Evolutionary conservation across 176 grass and related monocot species (phyloP).

Genomic region (Oryza meyeriana): DNA sequence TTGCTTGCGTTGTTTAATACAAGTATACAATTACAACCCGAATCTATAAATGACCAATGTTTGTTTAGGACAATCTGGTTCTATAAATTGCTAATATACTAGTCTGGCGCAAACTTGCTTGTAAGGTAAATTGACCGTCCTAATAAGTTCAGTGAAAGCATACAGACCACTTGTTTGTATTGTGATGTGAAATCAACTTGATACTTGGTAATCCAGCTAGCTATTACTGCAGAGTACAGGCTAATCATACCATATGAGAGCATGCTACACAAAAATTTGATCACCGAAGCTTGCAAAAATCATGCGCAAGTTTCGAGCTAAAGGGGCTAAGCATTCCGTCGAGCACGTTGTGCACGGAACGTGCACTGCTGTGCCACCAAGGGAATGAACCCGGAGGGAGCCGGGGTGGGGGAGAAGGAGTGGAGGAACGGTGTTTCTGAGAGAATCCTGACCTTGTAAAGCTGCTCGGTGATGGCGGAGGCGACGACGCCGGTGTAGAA

Average conservation of each 20-base stretch:
- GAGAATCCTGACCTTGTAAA: conserved; percentile 58
- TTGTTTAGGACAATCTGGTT: background rate
- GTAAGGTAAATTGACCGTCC: background rate
- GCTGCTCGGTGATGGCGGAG: conserved; percentile 83
- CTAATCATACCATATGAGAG: background rate
- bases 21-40: too few relatives aligned
- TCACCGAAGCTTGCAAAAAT: background rate
- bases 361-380: background rate
- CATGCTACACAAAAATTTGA: background rate
- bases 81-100: background rate
- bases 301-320: background rate
- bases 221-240: background rate
- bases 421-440: background rate
- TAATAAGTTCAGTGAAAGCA: background rate
- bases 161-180: background rate
- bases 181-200: background rate
- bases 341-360: background rate
- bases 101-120: background rate
- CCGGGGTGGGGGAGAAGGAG: background rate
- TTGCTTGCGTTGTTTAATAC: background rate
- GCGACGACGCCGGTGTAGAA: conserved; percentile 92
- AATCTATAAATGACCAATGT: background rate
- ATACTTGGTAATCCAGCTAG: background rate
- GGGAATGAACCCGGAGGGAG: background rate
- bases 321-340: conserved; percentile 18